These are phyloP conservation scores for Diplocarpon rosae DNA, from an alignment of 2,329 filamentous ascomycete species.

Conservation along the genomic window DNA sequence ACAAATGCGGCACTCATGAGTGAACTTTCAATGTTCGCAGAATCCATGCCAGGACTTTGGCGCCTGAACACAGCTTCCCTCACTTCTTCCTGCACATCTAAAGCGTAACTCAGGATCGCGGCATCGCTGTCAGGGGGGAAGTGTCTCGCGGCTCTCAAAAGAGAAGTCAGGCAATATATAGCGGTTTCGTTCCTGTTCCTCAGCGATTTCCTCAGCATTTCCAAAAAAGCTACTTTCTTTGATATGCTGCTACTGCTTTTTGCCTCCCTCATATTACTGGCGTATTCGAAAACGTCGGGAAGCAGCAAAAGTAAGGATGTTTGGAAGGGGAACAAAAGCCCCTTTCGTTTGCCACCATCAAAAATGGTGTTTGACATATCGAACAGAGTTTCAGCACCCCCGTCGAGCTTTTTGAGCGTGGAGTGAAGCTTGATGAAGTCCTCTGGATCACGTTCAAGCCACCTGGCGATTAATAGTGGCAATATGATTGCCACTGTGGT, in stretches of 20 bases:
- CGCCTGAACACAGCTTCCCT: slow-evolving; percentile 53
- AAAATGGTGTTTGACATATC: slow-evolving; percentile 55
- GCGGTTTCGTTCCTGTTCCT: slow-evolving; percentile 56
- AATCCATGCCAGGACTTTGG: slow-evolving; percentile 35
- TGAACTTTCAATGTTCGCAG: slow-evolving; percentile 47
- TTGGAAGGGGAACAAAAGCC: slow-evolving; percentile 50
- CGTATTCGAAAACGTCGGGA: slow-evolving; percentile 60
- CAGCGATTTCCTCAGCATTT: slow-evolving; percentile 50
- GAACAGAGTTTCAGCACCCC: slow-evolving; percentile 54
- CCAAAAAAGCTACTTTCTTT: slow-evolving; percentile 56
- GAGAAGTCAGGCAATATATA: slow-evolving; percentile 51
- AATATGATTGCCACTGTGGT: slow-evolving; percentile 50
- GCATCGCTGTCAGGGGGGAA: slow-evolving; percentile 53
- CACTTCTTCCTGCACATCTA: slow-evolving; percentile 60
- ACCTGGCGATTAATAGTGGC: slow-evolving; percentile 52
- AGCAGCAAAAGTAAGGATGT: slow-evolving; percentile 50
- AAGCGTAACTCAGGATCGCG: slow-evolving; percentile 47
- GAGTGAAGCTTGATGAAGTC: slow-evolving; percentile 56
- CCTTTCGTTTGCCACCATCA: slow-evolving; percentile 45
- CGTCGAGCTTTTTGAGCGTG: slow-evolving; percentile 50
- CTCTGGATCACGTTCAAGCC: slow-evolving; percentile 53
- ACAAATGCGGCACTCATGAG: slow-evolving; percentile 58
- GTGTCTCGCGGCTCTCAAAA: slow-evolving; percentile 52
- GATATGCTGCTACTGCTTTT: slow-evolving; percentile 46
- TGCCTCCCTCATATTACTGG: slow-evolving; percentile 53